A percentile compares a stretch with the other conserved stretches of the same genome.
Evolutionary conservation across 1,284 basidiomycete species (phyloP).

Genomic region (Rhodotorula sp.): DNA sequence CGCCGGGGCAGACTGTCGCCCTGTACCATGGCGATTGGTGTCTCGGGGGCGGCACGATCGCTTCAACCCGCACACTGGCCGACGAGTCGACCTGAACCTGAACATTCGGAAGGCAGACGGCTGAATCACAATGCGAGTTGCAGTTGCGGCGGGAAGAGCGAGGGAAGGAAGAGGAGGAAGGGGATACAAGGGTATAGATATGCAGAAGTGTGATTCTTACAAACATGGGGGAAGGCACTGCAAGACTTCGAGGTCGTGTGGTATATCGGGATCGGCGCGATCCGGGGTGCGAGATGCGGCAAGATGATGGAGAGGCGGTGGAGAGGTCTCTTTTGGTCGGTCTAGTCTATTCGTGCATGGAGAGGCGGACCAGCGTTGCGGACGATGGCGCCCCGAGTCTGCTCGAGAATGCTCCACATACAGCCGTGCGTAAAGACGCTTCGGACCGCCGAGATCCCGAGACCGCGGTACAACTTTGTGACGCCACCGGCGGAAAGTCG

Average conservation of each 20-base stretch:
- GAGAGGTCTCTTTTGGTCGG: neutral
- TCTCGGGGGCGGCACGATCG: constrained; percentile 42
- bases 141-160: neutral
- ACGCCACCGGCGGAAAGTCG: constrained; percentile 77
- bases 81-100: constrained; percentile 5
- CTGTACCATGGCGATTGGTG: constrained; percentile 32
- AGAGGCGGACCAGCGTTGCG: neutral
- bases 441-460: constrained; percentile 56
- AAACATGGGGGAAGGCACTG: neutral
- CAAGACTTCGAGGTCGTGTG: neutral
- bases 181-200: neutral
- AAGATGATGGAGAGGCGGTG: neutral
- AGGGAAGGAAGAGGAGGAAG: neutral
- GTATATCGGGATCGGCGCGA: neutral
- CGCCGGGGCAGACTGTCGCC: constrained; percentile 41
- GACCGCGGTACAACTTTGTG: constrained; percentile 73
- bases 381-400: constrained; percentile 5
- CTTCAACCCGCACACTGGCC: constrained; percentile 24
- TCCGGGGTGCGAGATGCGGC: neutral
- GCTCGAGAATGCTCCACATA: constrained; percentile 25
- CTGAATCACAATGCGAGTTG: neutral
- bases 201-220: neutral
- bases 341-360: constrained; percentile 9
- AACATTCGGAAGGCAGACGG: too few relatives aligned
- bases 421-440: constrained; percentile 31